These are phyloP conservation scores for Pythium guiyangense DNA, from an alignment of 352 stramenopile genomes.

Conservation along the genomic window DNA sequence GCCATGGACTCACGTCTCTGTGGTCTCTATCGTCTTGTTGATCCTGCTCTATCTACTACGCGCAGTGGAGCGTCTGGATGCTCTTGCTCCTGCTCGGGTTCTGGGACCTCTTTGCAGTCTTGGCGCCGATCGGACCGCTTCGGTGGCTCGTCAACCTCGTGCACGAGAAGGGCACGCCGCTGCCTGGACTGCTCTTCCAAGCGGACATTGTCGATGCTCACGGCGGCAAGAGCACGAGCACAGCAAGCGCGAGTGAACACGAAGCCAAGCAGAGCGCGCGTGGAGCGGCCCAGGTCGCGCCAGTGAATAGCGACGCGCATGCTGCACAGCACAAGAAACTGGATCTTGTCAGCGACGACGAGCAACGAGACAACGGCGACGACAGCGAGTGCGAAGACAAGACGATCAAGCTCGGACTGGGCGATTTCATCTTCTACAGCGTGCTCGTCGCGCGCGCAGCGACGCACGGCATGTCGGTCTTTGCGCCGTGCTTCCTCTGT, in stretches of 20 bases:
- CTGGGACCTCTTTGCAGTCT: conserved; percentile 97
- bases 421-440: conserved; percentile 99
- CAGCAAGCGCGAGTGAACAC: neutral
- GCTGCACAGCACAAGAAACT: neutral
- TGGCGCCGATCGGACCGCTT: conserved; percentile 94
- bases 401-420: conserved; percentile 88
- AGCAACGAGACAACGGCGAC: conserved; percentile 14
- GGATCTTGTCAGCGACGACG: neutral
- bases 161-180: conserved; percentile 78
- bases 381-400: conserved; percentile 32
- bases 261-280: neutral
- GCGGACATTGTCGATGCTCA: conserved; percentile 61
- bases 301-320: neutral
- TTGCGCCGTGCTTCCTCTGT: conserved; percentile 88
- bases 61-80: conserved; percentile 84
- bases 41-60: neutral
- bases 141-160: conserved; percentile 92
- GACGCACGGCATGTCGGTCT: conserved; percentile 89
- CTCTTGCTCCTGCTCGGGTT: conserved; percentile 92
- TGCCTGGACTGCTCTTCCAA: conserved; percentile 95
- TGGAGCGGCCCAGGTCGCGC: neutral
- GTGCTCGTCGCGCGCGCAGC: conserved; percentile 94
- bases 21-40: neutral
- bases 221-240: conserved; percentile 2
- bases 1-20: neutral